Evolutionary conservation across 345 rosid species (phyloP).

Genomic region (Salix arbutifolia): DNA sequence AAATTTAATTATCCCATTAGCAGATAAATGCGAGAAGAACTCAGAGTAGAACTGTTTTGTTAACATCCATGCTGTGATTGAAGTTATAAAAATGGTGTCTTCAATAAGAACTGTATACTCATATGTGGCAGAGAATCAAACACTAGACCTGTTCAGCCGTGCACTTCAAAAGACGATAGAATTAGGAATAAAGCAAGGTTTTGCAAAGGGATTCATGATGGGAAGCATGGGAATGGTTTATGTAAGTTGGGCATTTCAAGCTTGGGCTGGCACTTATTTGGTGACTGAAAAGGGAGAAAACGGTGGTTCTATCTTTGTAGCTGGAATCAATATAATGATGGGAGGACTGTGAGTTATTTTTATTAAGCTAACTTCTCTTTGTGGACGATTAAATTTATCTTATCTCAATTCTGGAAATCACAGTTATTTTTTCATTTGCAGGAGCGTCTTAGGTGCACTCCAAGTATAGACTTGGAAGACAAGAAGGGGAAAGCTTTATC

Average conservation of each 20-base stretch:
- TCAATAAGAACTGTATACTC: conserved; percentile 60
- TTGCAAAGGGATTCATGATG: conserved; percentile 63
- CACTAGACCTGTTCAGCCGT: conserved; percentile 38
- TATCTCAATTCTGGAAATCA: conserved; percentile 11
- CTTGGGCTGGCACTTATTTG: conserved; percentile 57
- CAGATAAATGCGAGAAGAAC: not conserved
- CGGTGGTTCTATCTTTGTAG: conserved; percentile 52
- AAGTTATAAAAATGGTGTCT: conserved; percentile 21
- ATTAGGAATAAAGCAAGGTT: conserved; percentile 53
- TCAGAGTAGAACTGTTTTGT: not conserved
- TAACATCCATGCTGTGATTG: not conserved
- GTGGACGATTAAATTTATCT: not conserved
- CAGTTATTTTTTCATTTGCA: conserved; percentile 22
- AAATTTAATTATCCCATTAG: no score
- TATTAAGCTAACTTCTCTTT: not conserved
- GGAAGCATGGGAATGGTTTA: conserved; percentile 69
- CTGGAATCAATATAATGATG: conserved; percentile 61
- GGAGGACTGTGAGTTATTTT: conserved; percentile 52
- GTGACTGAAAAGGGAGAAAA: conserved; percentile 53
- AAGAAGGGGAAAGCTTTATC: conserved; percentile 60
- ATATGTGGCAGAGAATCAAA: conserved; percentile 53
- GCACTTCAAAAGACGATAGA: conserved; percentile 48
- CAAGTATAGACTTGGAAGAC: conserved; percentile 50
- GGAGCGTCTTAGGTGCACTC: conserved; percentile 59
- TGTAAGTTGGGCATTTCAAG: conserved; percentile 63